Percentiles rank a stretch among this genome's conserved stretches.
phyloP scores from a whole-genome alignment of 2,329 filamentous ascomycete species.

The Fusarium neocosmosporiellum region DNA sequence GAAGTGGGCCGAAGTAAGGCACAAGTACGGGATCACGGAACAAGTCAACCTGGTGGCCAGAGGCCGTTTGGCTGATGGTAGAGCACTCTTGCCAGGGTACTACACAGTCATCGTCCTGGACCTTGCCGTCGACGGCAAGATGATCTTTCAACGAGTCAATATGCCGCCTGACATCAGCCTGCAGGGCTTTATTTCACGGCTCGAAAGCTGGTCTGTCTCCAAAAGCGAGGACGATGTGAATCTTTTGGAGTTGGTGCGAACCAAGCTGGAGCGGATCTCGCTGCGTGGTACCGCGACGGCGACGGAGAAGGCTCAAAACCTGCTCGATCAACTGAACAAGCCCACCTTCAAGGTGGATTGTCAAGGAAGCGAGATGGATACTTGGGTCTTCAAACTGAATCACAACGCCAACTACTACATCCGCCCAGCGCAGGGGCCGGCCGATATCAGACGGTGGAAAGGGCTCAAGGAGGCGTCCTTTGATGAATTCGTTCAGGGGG shows the following conservation, averaged over 20 bases:
- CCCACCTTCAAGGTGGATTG: background rate
- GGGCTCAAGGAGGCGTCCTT: constrained; percentile 17
- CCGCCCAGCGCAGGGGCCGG: constrained; percentile 26
- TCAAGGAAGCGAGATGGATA: constrained; percentile 9
- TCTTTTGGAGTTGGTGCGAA: constrained; percentile 8
- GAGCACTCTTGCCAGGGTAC: constrained; percentile 31
- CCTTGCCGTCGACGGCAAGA: constrained; percentile 25
- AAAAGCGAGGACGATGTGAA: constrained; percentile 14
- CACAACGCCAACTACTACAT: constrained; percentile 14
- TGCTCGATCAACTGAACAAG: constrained; percentile 9
- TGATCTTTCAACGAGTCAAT: constrained; percentile 13
- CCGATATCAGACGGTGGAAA: constrained; percentile 19
- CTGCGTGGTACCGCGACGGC: constrained; percentile 3
- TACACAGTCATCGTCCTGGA: constrained; percentile 30
- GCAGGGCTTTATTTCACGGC: constrained; percentile 16
- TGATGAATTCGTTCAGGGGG: constrained; percentile 12
- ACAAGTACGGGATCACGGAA: background rate
- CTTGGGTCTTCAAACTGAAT: constrained; percentile 33
- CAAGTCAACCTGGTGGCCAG: constrained; percentile 33
- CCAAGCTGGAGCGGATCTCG: constrained; percentile 10
- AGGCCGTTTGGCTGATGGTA: constrained; percentile 29
- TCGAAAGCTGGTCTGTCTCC: constrained; percentile 32
- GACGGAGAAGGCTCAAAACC: constrained; percentile 5
- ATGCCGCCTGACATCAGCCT: constrained; percentile 21
- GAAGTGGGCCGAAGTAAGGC: constrained; percentile 24